Conservation (phyloP, 441 rosid species). For the Brassica hybrid region DNA sequence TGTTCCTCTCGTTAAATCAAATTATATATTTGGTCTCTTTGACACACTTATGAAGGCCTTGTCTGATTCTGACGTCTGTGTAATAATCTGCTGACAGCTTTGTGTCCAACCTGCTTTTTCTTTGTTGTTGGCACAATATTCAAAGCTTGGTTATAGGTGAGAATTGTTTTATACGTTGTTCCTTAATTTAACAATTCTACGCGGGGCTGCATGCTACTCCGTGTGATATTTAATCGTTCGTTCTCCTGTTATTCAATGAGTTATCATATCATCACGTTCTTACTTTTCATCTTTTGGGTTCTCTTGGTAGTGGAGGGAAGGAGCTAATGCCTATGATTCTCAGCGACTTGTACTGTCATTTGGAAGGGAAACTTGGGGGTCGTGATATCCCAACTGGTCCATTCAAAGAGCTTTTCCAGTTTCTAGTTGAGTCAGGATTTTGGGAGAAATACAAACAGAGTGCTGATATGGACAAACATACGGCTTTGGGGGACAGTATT, state of each 20-base stretch:
- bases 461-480: constrained; percentile 40
- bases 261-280: constrained; percentile 12
- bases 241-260: constrained; percentile 21
- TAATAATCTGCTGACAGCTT: constrained; percentile 61
- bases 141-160: constrained; percentile 81
- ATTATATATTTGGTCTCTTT: constrained; percentile 22
- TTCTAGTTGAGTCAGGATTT: constrained; percentile 62
- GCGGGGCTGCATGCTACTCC: constrained; percentile 9
- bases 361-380: constrained; percentile 91
- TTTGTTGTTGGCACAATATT: constrained; percentile 72
- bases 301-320: constrained; percentile 69
- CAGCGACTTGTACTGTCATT: constrained; percentile 79
- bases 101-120: constrained; percentile 76
- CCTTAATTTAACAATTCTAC: neutral
- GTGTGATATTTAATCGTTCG: constrained; percentile 7
- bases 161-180: constrained; percentile 28
- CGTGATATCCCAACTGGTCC: constrained; percentile 84
- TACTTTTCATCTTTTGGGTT: constrained; percentile 27
- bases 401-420: constrained; percentile 83
- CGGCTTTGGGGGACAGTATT: constrained; percentile 40
- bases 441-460: constrained; percentile 60
- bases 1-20: constrained; percentile 31
- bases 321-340: constrained; percentile 69
- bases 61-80: constrained; percentile 30
- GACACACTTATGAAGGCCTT: constrained; percentile 21